A percentile compares a stretch with the other conserved stretches of the same genome.
phyloP scores from a whole-genome alignment of 1,139 yeast species.

The Meyerozyma smithsonii region DNA sequence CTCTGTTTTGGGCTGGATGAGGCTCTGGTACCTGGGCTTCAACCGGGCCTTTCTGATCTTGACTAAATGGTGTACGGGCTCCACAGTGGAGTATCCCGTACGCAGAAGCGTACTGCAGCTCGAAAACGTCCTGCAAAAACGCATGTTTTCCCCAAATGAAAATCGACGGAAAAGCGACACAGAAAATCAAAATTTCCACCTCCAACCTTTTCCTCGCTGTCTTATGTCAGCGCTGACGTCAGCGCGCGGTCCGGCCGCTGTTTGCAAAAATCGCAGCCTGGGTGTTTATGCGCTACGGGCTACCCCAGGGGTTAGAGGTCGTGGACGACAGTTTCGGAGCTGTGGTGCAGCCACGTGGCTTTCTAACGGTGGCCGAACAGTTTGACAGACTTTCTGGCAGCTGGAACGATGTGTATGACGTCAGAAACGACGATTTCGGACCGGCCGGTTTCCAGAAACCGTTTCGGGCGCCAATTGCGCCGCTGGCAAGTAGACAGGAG shows the following conservation, averaged over 20 bases:
- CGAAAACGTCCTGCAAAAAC: constrained; percentile 43
- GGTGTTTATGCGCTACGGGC: constrained; percentile 19
- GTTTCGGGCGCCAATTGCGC: background rate
- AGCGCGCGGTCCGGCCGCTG: too few species aligned
- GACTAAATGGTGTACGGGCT: constrained; percentile 90
- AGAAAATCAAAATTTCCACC: too few species aligned
- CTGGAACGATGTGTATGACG: background rate
- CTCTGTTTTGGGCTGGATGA: constrained; percentile 64
- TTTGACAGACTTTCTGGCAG: background rate
- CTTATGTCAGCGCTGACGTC: too few species aligned
- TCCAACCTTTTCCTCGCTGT: too few species aligned
- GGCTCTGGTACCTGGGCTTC: constrained; percentile 63
- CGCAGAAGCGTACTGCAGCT: constrained; percentile 37
- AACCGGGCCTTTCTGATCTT: constrained; percentile 66
- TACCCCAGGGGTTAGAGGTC: constrained; percentile 22
- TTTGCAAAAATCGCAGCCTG: too few species aligned
- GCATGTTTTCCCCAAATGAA: constrained; percentile 9
- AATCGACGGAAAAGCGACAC: too few species aligned
- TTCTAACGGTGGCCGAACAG: background rate
- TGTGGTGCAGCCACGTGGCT: background rate
- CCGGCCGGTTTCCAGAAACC: background rate
- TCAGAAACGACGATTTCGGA: background rate
- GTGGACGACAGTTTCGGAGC: constrained; percentile 10
- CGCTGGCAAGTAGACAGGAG: background rate
- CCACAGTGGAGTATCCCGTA: constrained; percentile 73